Conservation (phyloP, 1,284 basidiomycete genomes). For the Polyporus tsugae region DNA sequence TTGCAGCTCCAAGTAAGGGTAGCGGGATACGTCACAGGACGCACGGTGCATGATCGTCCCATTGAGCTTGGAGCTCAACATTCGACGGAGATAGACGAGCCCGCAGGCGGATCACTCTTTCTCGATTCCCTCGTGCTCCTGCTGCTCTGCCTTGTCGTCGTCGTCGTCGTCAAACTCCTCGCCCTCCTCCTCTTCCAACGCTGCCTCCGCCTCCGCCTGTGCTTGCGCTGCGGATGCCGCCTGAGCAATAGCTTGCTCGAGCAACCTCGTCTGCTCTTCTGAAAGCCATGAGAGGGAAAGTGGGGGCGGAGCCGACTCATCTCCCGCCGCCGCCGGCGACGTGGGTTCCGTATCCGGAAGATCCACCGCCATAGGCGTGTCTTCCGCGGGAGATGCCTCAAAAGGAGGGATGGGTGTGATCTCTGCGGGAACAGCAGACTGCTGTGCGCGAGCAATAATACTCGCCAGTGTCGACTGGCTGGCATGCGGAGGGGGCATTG, state of each 20-base stretch:
- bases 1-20: not conserved
- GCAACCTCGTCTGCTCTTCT: constrained; percentile 69
- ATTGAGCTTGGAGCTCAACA: not conserved
- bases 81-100: not conserved
- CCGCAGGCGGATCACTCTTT: not conserved
- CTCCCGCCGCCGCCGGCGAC: not conserved
- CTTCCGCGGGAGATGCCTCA: constrained; percentile 16
- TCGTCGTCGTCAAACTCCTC: constrained; percentile 45
- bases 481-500: constrained; percentile 45
- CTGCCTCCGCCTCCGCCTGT: constrained; percentile 77
- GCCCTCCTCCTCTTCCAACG: constrained; percentile 68
- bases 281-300: constrained; percentile 72
- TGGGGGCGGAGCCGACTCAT: constrained; percentile 22
- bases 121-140: not conserved
- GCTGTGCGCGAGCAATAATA: constrained; percentile 70
- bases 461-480: constrained; percentile 72
- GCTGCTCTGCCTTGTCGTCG: constrained; percentile 28
- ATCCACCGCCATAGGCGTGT: constrained; percentile 22
- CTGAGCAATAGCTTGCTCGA: constrained; percentile 74
- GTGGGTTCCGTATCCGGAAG: not conserved
- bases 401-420: constrained; percentile 29
- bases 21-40: not conserved
- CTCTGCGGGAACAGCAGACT: constrained; percentile 46
- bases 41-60: not conserved
- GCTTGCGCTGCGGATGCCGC: constrained; percentile 76